Evolutionary conservation across 148 eudicot genomes (phyloP), one percentile per base, ranked within the genome.

Genomic region (Nepenthes gracilis): DNA sequence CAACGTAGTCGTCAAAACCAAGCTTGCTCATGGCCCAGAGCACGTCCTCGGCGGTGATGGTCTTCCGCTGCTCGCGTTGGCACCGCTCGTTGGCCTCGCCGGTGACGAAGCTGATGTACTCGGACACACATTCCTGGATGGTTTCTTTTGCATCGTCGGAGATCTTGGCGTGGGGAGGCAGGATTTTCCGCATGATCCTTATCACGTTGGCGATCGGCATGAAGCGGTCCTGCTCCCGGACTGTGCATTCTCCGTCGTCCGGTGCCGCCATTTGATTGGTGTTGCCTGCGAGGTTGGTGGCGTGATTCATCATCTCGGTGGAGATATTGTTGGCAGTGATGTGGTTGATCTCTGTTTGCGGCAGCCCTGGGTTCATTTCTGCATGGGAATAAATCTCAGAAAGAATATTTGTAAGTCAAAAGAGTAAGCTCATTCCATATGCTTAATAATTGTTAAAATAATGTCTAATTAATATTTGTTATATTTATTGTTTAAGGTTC

Each of bases 121-220:
- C 98, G 0, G 98, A 92, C 15, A 92, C 98, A 43, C 98, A 88
- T 23, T 92, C 98, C 35, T 92, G 98, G 69, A 92, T 84, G 0
- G 94, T 88, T 58, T 92, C 96, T 72, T 92, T 92, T 9, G 96
- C 90, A 40, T 88, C 96, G 57, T 92, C 98, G 0, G 98, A 85
- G 47, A 92, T 92, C 61, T 92, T 88, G 61, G 94, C 94, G 54
- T 88, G 97, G 0, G 96, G 83, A 1, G 97, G 97, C 0, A 92
- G 96, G 66, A 84, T 85, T 58, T 80, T 83, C 33, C 97, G 84
- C 97, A 92, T 92, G 72, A 92, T 85, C 10, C 97, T 55, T 55
- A 88, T 92, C 62, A 92, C 94, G 35, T 92, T 92, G 12, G 97
- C 97, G 0, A 92, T 88, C 4, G 97, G 97, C 97, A 92, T 92